Conservation (phyloP, 768 basidiomycete genomes). For the Pleurotus sapidus region DNA sequence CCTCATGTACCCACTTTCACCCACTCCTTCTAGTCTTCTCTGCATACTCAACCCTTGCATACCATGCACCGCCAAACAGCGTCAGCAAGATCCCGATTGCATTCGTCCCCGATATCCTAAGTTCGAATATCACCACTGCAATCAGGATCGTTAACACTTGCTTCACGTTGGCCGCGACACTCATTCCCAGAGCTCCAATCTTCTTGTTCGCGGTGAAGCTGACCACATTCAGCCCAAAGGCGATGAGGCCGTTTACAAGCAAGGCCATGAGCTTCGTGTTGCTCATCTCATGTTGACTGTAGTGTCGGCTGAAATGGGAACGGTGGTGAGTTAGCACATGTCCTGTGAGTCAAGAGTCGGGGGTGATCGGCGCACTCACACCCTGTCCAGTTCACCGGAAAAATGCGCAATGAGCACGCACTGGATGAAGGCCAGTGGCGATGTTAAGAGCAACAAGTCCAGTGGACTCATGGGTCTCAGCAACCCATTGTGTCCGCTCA, state of each 20-base stretch:
- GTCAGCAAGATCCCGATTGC: conserved; percentile 82
- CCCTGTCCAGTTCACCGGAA: conserved; percentile 75
- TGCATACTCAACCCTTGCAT: conserved; percentile 62
- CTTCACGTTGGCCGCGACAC: conserved; percentile 90
- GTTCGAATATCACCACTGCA: conserved; percentile 80
- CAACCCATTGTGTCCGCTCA: conserved; percentile 26
- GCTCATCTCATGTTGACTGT: conserved; percentile 37
- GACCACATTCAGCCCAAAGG: conserved; percentile 91
- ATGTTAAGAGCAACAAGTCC: conserved; percentile 63
- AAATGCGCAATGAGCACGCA: conserved; percentile 75
- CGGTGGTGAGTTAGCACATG: too few relatives aligned
- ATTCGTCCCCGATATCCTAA: conserved; percentile 79
- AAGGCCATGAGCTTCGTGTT: conserved; percentile 48
- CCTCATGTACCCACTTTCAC: neutral
- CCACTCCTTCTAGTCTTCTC: conserved; percentile 31
- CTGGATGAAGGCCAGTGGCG: conserved; percentile 88
- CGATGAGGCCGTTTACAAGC: conserved; percentile 77
- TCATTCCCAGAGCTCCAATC: conserved; percentile 87
- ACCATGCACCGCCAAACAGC: conserved; percentile 82
- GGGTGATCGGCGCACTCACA: conserved; percentile 20
- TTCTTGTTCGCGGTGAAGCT: conserved; percentile 95
- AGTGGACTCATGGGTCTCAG: conserved; percentile 77
- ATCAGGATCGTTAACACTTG: conserved; percentile 88
- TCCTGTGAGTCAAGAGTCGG: too few relatives aligned
- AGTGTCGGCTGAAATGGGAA: conserved; percentile 15